phyloP scores from a whole-genome alignment of 176 grass and related monocot species.

The Carex kokanica region DNA sequence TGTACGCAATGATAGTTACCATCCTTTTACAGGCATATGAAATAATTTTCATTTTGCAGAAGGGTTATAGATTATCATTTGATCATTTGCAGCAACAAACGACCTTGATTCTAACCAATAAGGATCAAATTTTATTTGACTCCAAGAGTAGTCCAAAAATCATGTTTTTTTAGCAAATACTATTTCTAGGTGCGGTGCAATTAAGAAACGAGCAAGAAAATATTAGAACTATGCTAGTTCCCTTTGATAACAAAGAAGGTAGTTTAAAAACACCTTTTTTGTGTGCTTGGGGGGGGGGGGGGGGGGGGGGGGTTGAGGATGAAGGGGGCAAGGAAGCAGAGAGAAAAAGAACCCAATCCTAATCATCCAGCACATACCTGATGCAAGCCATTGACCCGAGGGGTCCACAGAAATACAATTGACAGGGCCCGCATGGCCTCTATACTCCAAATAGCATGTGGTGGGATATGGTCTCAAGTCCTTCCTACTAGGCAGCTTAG shows the following conservation, averaged over 20 bases:
- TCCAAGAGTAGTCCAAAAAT: neutral
- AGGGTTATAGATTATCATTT: neutral
- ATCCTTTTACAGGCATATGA: neutral
- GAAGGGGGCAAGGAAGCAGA: neutral
- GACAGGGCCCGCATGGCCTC: constrained; percentile 70
- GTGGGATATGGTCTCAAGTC: constrained; percentile 92
- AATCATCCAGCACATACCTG: constrained; percentile 44
- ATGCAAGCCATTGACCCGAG: constrained; percentile 86
- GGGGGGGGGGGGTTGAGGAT: neutral
- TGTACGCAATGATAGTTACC: neutral
- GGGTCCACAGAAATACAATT: constrained; percentile 75
- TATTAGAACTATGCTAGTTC: neutral
- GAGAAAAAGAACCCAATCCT: neutral
- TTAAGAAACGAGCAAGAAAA: neutral
- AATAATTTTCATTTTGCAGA: neutral
- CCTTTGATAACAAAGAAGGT: neutral
- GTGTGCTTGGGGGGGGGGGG: neutral
- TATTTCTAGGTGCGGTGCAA: neutral
- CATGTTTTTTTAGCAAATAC: neutral
- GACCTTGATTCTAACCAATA: neutral
- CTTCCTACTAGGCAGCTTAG: constrained; percentile 91
- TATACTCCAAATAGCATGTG: constrained; percentile 92
- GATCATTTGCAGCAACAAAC: neutral
- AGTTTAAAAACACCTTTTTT: neutral
- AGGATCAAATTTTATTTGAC: neutral